phyloP scores from a whole-genome alignment of 805 yeast genomes.

The Kluyveromyces lactis region DNA sequence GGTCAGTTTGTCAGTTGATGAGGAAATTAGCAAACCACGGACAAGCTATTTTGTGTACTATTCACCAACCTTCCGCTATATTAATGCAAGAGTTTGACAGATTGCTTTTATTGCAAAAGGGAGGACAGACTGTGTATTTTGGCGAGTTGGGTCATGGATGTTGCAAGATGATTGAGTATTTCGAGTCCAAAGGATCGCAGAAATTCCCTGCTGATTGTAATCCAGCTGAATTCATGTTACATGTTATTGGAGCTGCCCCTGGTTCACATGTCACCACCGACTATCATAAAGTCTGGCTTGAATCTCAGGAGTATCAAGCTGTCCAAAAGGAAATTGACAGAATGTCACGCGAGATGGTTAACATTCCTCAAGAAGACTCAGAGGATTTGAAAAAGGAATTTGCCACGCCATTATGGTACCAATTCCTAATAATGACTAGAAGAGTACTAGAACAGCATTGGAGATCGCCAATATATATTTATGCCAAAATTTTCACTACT shows the following conservation, averaged over 20 bases:
- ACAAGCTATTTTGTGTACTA: slow-evolving; percentile 63
- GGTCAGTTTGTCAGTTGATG: slow-evolving; percentile 54
- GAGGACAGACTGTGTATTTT: slow-evolving; percentile 66
- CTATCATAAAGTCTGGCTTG: slow-evolving; percentile 50
- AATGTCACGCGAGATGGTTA: slow-evolving; percentile 41
- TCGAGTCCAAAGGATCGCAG: slow-evolving; percentile 60
- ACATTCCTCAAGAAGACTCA: slow-evolving; percentile 10
- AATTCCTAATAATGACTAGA: slow-evolving; percentile 30
- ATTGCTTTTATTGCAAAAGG: slow-evolving; percentile 50
- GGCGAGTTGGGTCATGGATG: slow-evolving; percentile 58
- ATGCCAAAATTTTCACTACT: slow-evolving; percentile 37
- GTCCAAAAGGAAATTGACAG: slow-evolving; percentile 35
- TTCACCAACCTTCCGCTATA: slow-evolving; percentile 63
- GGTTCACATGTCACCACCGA: slow-evolving; percentile 45
- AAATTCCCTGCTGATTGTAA: slow-evolving; percentile 46
- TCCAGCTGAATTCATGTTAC: slow-evolving; percentile 65
- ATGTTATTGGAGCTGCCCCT: slow-evolving; percentile 69
- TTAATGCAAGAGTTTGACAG: slow-evolving; percentile 55
- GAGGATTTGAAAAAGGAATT: slow-evolving; percentile 15
- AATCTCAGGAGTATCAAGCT: slow-evolving; percentile 32
- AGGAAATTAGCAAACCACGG: slow-evolving; percentile 52
- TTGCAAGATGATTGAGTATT: slow-evolving; percentile 44
- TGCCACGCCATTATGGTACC: slow-evolving; percentile 21
- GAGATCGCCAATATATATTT: slow-evolving; percentile 36
- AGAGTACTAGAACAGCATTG: slow-evolving; percentile 36